Evolutionary conservation across 176 grass and related monocot genomes (phyloP).

Genomic region (Juncus inflexus): DNA sequence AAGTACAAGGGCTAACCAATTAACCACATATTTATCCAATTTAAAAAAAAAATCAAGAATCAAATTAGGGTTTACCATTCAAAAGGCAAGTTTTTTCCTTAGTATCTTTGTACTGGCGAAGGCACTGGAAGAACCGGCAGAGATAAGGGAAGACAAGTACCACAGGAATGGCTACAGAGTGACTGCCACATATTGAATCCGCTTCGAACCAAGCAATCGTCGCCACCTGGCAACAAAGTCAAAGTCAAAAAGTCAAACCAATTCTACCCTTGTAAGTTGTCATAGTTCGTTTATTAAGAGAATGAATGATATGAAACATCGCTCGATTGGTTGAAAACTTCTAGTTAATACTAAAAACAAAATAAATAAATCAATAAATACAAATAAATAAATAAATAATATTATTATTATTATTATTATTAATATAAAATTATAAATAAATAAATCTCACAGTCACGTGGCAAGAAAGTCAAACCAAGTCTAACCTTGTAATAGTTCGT

Average conservation of each 20-base stretch:
- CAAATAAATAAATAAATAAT: no score
- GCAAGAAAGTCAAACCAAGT: conserved; percentile 11
- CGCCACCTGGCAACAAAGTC: conserved; percentile 55
- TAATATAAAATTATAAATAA: no score
- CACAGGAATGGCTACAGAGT: conserved; percentile 90
- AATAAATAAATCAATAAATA: no score
- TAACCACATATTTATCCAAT: background rate
- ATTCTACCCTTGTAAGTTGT: no score
- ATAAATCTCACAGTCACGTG: conserved; percentile 42
- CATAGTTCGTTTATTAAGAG: no score
- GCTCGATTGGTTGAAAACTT: no score
- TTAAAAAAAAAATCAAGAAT: background rate
- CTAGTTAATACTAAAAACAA: no score
- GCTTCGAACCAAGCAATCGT: conserved; percentile 99
- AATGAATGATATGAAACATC: no score
- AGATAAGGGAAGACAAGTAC: conserved; percentile 90
- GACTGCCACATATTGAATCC: conserved; percentile 96
- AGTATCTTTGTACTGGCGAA: conserved; percentile 95
- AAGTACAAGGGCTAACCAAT: no score
- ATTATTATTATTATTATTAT: no score
- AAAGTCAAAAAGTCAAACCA: background rate
- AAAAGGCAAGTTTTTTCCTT: conserved; percentile 82
- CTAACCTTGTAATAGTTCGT: no score
- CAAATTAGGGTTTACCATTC: conserved; percentile 48
- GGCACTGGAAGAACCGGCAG: conserved; percentile 92